Evolutionary conservation across 805 yeast species (phyloP).

Genomic region (Lachancea cidri): DNA sequence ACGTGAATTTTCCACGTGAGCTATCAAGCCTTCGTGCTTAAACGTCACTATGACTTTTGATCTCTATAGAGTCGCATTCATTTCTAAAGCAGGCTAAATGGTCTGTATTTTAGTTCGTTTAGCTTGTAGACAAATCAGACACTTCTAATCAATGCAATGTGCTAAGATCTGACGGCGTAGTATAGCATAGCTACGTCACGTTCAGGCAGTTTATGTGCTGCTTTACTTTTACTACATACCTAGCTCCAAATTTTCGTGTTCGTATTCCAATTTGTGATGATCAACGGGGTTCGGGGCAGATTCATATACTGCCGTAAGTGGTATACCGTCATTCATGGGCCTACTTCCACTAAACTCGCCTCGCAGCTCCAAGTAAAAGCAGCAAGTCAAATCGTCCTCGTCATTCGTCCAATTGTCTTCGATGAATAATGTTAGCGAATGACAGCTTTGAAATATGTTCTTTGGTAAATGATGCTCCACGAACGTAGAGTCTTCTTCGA

Average conservation of each 20-base stretch:
- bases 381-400: slow-evolving; percentile 50
- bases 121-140: too few relatives aligned
- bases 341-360: slow-evolving; percentile 50
- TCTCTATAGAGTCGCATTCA: not conserved
- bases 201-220: not conserved
- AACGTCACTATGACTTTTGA: too few relatives aligned
- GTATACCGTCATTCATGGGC: slow-evolving; percentile 30
- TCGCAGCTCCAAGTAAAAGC: slow-evolving; percentile 72
- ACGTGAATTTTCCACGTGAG: too few relatives aligned
- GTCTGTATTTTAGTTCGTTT: too few relatives aligned
- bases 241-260: slow-evolving; percentile 12
- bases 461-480: slow-evolving; percentile 82
- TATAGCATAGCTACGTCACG: not conserved
- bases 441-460: slow-evolving; percentile 63
- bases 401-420: slow-evolving; percentile 61
- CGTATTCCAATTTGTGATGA: slow-evolving; percentile 46
- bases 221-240: slow-evolving; percentile 11
- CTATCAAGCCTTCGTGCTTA: too few relatives aligned
- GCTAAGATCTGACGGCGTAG: not conserved
- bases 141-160: too few relatives aligned
- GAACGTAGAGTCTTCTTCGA: slow-evolving; percentile 47
- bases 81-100: too few relatives aligned
- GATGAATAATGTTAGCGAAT: slow-evolving; percentile 61
- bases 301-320: slow-evolving; percentile 76
- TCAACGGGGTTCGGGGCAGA: slow-evolving; percentile 91